Base-by-base conservation (phyloP, 345 rosid genomes). In the Eucalyptus melliodora region DNA sequence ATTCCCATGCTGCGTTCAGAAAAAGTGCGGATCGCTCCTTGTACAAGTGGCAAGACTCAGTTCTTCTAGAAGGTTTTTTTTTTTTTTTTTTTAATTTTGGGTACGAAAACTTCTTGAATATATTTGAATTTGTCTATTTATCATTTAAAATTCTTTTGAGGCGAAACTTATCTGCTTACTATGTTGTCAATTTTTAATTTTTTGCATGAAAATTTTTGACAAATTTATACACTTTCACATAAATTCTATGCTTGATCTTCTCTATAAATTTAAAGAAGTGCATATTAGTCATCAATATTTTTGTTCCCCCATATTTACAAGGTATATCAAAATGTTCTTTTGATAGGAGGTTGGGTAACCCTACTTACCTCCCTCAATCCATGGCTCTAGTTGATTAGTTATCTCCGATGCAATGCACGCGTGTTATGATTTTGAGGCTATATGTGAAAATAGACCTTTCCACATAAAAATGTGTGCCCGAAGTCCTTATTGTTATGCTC, bases 211-310 rank as follows among this genome's bases (percentile, higher is more conserved):
- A 77, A 21, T 10, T 77, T 77, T 40, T 0, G 0, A 37, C 7
- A 21, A 0, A 37, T 4, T 65, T 65, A 65, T 8, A 0, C 6
- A 14, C 0, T 65, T 65, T n/a, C 11, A 15, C 21, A 65, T 15
- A 16, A n/a, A 65, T 65, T n/a, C 0, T n/a, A 11, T n/a, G 17
- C 37, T 65, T 65, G 77, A n/a, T 65, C 3, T 65, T 65, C 17
- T 65, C 0, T n/a, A 65, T 65, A 65, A n/a, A 65, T n/a, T n/a
- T n/a, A 65, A 16, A 16, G 9, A 65, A 65, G 77, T 65, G 21
- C 34, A 65, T n/a, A 16, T 65, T 65, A n/a, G 37, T 15, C 77
- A 65, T 65, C 9, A 8, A 16, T n/a, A 65, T 65, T 65, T 65
- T 65, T 65, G 23, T n/a, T 16, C 3, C 37, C 77, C 9, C 17